Base-by-base conservation (phyloP, 805 yeast species). In the Yarrowia deformans region DNA sequence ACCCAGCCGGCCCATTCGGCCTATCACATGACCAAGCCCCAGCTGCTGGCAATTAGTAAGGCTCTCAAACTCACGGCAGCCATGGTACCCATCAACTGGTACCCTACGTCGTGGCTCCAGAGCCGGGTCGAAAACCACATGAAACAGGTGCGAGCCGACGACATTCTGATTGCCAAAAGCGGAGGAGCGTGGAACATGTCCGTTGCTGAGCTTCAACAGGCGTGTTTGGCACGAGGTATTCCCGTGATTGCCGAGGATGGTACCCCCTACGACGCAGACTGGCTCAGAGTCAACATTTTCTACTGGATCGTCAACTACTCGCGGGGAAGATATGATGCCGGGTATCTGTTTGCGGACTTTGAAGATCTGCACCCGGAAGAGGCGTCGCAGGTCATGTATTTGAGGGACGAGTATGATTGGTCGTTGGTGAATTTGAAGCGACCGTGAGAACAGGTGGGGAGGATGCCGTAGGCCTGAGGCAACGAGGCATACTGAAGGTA, bases 211-310 rank as follows among this genome's bases (percentile, higher is more conserved):
- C 73, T 87, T 39, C 72, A 82, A 4, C 72, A 77, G 46, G 86
- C 88, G 1, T 84, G 88, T 71, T 73, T 84, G 56, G 83, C 82
- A 67, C 76, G 90, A 58, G 86, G 85, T n/a, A 76, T 87, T 16
- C 34, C 70, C 7, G 60, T 66, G n/a, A n/a, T 43, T 1, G 56
- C 35, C 10, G 37, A 14, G 5, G 52, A 60, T 10, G 66, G 66
- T 0, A 13, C 39, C 4, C 9, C 34, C 1, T 63, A 63, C 56
- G 18, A 67, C 1, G 56, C 29, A 19, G 63, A 55, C 46, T 67
- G 70, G 52, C 70, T 70, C 32, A 60, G 69, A 32, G 68, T 52
- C 14, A 56, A 68, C 29, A 43, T 74, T 14, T 50, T 70, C 19
- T 42, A 46, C 23, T 74, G 76, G 76, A 72, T 73, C 45, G 55